Percentiles rank a stretch among this genome's conserved stretches.
phyloP scores from a whole-genome alignment of 768 basidiomycete species.

The Kwoniella sp. region DNA sequence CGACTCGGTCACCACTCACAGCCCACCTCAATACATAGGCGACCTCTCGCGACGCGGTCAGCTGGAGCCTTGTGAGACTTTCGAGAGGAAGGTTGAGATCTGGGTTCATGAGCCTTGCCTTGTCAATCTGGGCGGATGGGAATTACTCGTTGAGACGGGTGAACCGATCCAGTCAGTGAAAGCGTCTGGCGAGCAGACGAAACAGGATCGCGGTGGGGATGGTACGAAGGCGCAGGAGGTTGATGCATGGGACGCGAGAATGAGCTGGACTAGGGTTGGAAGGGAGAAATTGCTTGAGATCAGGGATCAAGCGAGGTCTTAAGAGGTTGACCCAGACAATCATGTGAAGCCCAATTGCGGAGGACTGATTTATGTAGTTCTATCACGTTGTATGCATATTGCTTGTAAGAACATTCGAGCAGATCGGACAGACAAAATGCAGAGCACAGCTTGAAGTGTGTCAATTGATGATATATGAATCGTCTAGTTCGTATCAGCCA shows the following conservation, averaged over 20 bases:
- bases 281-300: constrained; percentile 21
- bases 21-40: constrained; percentile 67
- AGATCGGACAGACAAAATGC: too few relatives aligned
- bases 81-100: constrained; percentile 61
- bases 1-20: constrained; percentile 42
- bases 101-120: constrained; percentile 68
- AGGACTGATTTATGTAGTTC: too few relatives aligned
- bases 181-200: background rate
- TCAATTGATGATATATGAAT: too few relatives aligned
- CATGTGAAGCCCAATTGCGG: background rate
- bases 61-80: constrained; percentile 61
- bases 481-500: too few relatives aligned
- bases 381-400: constrained; percentile 4
- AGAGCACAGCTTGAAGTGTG: too few relatives aligned
- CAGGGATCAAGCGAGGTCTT: background rate
- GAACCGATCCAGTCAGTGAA: too few relatives aligned
- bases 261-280: constrained; percentile 33
- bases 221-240: background rate
- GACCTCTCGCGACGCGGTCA: constrained; percentile 68
- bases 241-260: constrained; percentile 26
- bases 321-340: too few relatives aligned
- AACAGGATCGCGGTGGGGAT: too few relatives aligned
- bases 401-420: background rate
- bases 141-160: constrained; percentile 62
- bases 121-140: constrained; percentile 71